Evolutionary conservation across 257 asterid species (phyloP).

Genomic region (Plantago major): DNA sequence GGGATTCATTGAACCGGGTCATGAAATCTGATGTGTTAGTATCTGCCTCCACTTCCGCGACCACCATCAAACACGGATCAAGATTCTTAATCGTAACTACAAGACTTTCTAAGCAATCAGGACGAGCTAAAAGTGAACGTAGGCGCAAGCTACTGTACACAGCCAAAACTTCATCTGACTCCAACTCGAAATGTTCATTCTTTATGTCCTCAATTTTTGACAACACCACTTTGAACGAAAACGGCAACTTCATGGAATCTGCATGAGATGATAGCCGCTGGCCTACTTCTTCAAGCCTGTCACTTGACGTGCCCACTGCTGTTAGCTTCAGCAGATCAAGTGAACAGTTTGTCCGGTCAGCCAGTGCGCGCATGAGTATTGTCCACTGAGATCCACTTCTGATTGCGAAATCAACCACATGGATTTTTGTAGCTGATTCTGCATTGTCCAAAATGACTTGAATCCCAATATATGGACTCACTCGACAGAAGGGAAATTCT

Average conservation of each 20-base stretch:
- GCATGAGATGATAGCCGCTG: conserved; percentile 27
- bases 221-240: conserved; percentile 21
- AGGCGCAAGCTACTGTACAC: conserved; percentile 13
- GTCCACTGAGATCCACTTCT: conserved; percentile 27
- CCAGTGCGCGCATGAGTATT: conserved; percentile 27
- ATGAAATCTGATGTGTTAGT: conserved; percentile 15
- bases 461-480: conserved; percentile 23
- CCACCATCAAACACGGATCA: conserved; percentile 27
- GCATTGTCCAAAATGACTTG: conserved; percentile 32
- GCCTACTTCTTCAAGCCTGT: conserved; percentile 22
- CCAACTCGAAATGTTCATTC: conserved; percentile 20
- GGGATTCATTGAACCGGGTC: conserved; percentile 22
- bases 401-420: conserved; percentile 27
- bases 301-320: conserved; percentile 26
- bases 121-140: not conserved
- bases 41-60: conserved; percentile 24
- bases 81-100: conserved; percentile 16
- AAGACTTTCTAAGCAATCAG: conserved; percentile 11
- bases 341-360: conserved; percentile 6
- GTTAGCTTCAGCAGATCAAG: conserved; percentile 37
- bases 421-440: conserved; percentile 25
- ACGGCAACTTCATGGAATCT: conserved; percentile 25
- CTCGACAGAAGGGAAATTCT: conserved; percentile 23
- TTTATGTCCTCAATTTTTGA: conserved; percentile 24
- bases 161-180: conserved; percentile 29